Percentiles rank a stretch among this genome's conserved stretches.
Conservation (phyloP, 2,329 filamentous ascomycete species). For the Colletotrichum lindemuthianum region DNA sequence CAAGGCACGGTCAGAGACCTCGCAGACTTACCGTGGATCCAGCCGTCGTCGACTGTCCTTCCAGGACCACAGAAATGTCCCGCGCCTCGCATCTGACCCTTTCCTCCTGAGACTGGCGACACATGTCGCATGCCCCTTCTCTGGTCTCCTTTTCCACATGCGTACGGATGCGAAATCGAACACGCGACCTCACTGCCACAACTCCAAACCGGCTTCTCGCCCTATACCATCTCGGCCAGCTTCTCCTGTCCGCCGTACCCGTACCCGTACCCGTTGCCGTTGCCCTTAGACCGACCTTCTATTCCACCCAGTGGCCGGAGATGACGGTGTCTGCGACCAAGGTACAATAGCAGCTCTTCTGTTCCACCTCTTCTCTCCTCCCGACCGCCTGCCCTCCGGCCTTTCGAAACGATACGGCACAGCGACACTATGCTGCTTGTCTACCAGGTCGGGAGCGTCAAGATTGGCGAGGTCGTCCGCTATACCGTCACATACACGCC, state of each 20-base stretch:
- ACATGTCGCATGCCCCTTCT: constrained; percentile 18
- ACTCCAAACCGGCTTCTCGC: background rate
- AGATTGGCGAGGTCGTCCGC: constrained; percentile 93
- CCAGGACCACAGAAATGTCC: background rate
- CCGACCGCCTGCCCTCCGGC: background rate
- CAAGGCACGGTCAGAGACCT: too few relatives aligned
- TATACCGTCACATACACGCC: constrained; percentile 94
- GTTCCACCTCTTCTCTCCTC: background rate
- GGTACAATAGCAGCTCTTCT: constrained; percentile 19
- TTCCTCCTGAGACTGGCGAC: constrained; percentile 1
- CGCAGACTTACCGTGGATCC: too few relatives aligned
- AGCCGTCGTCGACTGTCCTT: too few relatives aligned
- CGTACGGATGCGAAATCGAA: constrained; percentile 22
- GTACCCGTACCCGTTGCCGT: too few relatives aligned
- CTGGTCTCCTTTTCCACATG: background rate
- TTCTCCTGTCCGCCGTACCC: background rate
- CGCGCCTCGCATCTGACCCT: background rate
- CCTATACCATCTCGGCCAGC: background rate
- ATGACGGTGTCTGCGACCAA: constrained; percentile 27
- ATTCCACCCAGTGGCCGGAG: background rate
- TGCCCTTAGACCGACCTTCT: background rate
- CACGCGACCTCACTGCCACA: constrained; percentile 1
- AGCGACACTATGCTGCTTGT: constrained; percentile 79
- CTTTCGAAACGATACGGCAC: background rate
- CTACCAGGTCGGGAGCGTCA: constrained; percentile 90